phyloP scores from a whole-genome alignment of 1,284 basidiomycete species.

The Cutaneotrichosporon cavernicola region DNA sequence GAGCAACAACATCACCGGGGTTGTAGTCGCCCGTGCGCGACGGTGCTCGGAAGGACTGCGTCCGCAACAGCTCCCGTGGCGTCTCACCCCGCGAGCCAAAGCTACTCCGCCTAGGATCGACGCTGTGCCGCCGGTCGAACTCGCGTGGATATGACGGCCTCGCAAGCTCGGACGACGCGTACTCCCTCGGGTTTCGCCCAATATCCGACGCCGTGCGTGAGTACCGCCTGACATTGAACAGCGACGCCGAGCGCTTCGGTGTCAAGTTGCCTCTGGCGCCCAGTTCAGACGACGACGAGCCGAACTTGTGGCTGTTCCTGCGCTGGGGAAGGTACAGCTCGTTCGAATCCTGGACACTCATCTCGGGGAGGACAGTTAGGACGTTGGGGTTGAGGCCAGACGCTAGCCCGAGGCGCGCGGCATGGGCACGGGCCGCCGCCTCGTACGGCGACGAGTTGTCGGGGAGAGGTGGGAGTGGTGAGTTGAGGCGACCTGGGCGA shows the following conservation, averaged over 20 bases:
- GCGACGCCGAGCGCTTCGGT: conserved; percentile 1
- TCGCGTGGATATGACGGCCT: background rate
- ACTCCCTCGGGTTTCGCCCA: background rate
- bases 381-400: conserved; percentile 45
- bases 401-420: conserved; percentile 34
- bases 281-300: background rate
- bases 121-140: background rate
- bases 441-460: conserved; percentile 11
- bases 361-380: conserved; percentile 49
- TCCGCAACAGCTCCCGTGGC: background rate
- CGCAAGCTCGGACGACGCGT: background rate
- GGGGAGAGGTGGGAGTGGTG: background rate
- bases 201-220: conserved; percentile 8
- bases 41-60: background rate
- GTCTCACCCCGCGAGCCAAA: background rate
- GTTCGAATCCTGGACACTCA: conserved; percentile 41
- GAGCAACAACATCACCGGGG: background rate
- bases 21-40: background rate
- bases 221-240: conserved; percentile 5
- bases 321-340: conserved; percentile 17
- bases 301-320: conserved; percentile 10
- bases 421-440: conserved; percentile 8
- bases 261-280: background rate
- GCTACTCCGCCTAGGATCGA: background rate
- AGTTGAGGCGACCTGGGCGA: background rate